Percentiles rank a stretch among this genome's conserved stretches.
phyloP scores from a whole-genome alignment of 2,329 filamentous ascomycete genomes.

The Aureobasidium subglaciale region DNA sequence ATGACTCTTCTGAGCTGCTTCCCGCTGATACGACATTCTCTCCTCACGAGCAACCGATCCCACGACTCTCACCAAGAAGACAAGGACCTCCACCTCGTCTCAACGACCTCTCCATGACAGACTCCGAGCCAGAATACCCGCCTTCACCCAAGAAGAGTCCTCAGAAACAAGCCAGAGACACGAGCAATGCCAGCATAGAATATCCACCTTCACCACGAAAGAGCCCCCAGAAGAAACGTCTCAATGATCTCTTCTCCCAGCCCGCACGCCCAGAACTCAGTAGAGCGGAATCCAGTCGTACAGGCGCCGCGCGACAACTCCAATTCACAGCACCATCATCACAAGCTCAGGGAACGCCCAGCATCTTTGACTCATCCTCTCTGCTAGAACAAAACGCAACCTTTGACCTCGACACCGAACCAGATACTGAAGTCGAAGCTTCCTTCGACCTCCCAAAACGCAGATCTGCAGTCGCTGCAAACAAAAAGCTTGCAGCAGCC shows the following conservation, averaged over 20 bases:
- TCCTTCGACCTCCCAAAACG: slow-evolving; percentile 9
- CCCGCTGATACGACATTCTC: slow-evolving; percentile 39
- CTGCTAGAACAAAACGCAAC: not conserved
- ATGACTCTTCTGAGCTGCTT: slow-evolving; percentile 27
- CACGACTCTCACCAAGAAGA: slow-evolving; percentile 22
- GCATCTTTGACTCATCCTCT: not conserved
- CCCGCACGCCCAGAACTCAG: not conserved
- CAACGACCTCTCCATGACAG: slow-evolving; percentile 26
- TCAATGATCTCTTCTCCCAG: not conserved
- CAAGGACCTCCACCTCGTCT: slow-evolving; percentile 24
- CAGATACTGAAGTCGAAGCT: not conserved
- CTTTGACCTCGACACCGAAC: not conserved
- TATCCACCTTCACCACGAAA: slow-evolving; percentile 30
- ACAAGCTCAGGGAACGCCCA: slow-evolving; percentile 22
- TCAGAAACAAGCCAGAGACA: not conserved
- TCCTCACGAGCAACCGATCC: slow-evolving; percentile 29
- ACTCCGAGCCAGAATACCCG: slow-evolving; percentile 29
- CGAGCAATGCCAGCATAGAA: slow-evolving; percentile 18
- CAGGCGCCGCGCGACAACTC: slow-evolving; percentile 18
- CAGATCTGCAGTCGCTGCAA: not conserved
- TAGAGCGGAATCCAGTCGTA: slow-evolving; percentile 23
- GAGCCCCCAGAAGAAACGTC: slow-evolving; percentile 19
- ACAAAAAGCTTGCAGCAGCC: not conserved
- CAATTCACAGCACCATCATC: not conserved
- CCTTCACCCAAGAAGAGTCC: slow-evolving; percentile 30